Evolutionary conservation across 768 basidiomycete genomes (phyloP).

Genomic region (Hebeloma cylindrosporum): DNA sequence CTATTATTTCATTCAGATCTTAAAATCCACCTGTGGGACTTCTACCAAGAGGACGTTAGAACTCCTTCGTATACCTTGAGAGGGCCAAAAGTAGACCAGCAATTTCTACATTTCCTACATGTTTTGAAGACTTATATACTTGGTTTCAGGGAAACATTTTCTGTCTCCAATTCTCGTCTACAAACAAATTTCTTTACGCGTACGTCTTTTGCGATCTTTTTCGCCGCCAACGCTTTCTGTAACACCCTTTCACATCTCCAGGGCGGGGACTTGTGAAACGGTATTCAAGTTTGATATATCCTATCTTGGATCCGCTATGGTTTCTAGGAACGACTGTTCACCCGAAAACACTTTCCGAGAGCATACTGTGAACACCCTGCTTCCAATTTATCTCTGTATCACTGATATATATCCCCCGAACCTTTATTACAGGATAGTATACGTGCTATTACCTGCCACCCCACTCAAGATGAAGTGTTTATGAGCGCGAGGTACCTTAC

Average conservation of each 20-base stretch:
- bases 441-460: conserved; percentile 63
- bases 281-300: conserved; percentile 57
- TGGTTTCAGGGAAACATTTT: conserved; percentile 63
- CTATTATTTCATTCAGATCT: conserved; percentile 49
- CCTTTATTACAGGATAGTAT: conserved; percentile 56
- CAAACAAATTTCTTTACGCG: conserved; percentile 65
- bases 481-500: conserved; percentile 61
- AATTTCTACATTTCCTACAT: not conserved
- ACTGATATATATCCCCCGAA: too few species aligned
- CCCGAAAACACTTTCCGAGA: conserved; percentile 18
- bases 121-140: not conserved
- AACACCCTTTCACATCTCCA: conserved; percentile 23
- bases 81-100: conserved; percentile 46
- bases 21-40: conserved; percentile 62
- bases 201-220: conserved; percentile 36
- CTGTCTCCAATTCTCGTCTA: conserved; percentile 67
- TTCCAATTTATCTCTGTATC: too few species aligned
- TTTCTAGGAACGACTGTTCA: conserved; percentile 13
- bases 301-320: conserved; percentile 28
- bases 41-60: conserved; percentile 56
- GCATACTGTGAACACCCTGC: conserved; percentile 20
- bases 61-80: conserved; percentile 40
- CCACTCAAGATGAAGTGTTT: conserved; percentile 65
- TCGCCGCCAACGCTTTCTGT: conserved; percentile 5
- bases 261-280: conserved; percentile 54